Conservation (phyloP, 2,329 filamentous ascomycete species). For the Aspergillus cejpii region DNA sequence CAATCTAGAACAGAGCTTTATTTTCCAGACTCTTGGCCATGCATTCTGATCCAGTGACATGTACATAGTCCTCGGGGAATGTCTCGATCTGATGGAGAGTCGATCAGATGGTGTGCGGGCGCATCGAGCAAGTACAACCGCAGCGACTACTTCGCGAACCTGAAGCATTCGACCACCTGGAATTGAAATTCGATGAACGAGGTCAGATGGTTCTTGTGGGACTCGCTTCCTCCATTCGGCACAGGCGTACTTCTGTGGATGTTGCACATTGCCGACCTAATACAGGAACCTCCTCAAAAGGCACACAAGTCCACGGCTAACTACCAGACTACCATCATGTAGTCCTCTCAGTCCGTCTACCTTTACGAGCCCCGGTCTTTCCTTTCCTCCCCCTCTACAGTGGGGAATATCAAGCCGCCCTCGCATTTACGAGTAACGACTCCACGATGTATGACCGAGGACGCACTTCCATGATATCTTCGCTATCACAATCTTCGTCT, state of each 20-base stretch:
- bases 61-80: conserved; percentile 46
- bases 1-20: neutral
- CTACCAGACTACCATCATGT: neutral
- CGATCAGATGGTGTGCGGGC: conserved; percentile 24
- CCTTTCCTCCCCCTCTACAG: neutral
- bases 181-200: neutral
- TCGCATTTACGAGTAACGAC: neutral
- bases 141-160: conserved; percentile 20
- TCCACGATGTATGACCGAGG: too few species aligned
- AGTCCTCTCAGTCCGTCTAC: neutral
- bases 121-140: conserved; percentile 16
- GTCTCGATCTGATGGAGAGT: conserved; percentile 48
- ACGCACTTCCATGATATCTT: too few species aligned
- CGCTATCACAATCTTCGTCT: too few species aligned
- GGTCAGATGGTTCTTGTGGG: neutral
- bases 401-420: too few species aligned
- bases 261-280: conserved; percentile 1
- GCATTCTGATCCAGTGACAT: neutral
- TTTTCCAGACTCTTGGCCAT: neutral
- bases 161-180: conserved; percentile 11
- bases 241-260: conserved; percentile 1
- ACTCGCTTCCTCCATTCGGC: neutral
- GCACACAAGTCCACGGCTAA: neutral
- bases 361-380: too few species aligned
- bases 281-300: conserved; percentile 1